phyloP scores from a whole-genome alignment of 768 basidiomycete genomes.

The Phanerochaete sordida region DNA sequence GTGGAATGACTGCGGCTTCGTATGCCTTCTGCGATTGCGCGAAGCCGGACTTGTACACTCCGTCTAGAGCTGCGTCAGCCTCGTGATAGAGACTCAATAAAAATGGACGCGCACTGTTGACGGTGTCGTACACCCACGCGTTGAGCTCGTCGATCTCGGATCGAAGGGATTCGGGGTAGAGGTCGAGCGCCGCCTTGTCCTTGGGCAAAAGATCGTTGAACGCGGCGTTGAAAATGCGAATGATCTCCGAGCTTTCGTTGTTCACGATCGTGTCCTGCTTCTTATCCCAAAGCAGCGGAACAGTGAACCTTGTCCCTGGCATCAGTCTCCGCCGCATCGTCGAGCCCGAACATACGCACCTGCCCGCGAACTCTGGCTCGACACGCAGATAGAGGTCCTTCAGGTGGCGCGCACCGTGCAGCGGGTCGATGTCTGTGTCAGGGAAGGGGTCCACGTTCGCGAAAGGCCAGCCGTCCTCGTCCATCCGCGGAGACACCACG shows the following conservation, averaged over 20 bases:
- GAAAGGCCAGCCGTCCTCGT: constrained; percentile 84
- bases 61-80: constrained; percentile 42
- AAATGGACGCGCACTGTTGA: constrained; percentile 64
- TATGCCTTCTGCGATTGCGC: constrained; percentile 81
- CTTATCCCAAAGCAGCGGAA: constrained; percentile 93
- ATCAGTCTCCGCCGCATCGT: too few relatives aligned
- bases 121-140: constrained; percentile 79
- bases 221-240: constrained; percentile 85
- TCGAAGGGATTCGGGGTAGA: constrained; percentile 74
- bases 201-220: constrained; percentile 72
- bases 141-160: constrained; percentile 82
- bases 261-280: constrained; percentile 85
- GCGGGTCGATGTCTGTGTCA: constrained; percentile 70
- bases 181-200: constrained; percentile 62
- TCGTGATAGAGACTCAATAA: neutral
- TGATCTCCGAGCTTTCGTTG: constrained; percentile 94
- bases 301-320: constrained; percentile 82
- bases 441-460: constrained; percentile 64
- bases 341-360: too few relatives aligned
- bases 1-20: constrained; percentile 62
- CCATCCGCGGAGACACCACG: constrained; percentile 85
- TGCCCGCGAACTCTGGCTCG: constrained; percentile 66
- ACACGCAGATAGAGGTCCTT: constrained; percentile 84
- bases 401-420: constrained; percentile 66
- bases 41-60: constrained; percentile 89